Evolutionary conservation across 2,329 filamentous ascomycete species (phyloP), one percentile per base, ranked within the genome.

Genomic region (Aspergillus quadrilineatus): DNA sequence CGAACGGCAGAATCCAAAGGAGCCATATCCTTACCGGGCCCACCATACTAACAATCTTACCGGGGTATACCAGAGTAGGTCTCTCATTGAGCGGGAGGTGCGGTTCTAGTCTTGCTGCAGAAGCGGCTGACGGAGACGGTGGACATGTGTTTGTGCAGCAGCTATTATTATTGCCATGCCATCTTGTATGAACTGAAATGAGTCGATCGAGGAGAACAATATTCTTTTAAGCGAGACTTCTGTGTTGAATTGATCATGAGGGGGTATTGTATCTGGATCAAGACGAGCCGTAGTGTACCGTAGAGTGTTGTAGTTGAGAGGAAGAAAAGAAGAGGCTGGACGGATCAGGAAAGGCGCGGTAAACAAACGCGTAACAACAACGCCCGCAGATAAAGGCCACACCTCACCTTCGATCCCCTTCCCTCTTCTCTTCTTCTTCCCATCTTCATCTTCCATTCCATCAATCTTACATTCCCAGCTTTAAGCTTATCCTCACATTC

Each of bases 341-440:
- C 48, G 48, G 51, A 64, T 49, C 22, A 39, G 63, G 59, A 56
- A 63, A 64, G 53, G 63, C 56, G 59, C 43, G 44, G 63, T 64
- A 64, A 65, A 65, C 63, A 65, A 65, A 59, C 61, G 52, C 53
- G 63, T 61, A 61, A 56, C 54, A 57, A 51, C 59, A 59, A 56
- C 51, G 51, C 55, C 53, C 53, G 6, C 44, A 6, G 15, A 32
- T 39, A 50, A 50, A 46, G 47, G 52, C 47, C 53, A 53, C 58
- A 64, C 57, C 50, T 51, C 45, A 50, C 49, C 50, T 47, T 50
- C 39, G 26, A 53, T 32, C 44, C 51, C 32, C 43, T 53, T 60
- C 41, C 43, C 52, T 51, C 22, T 53, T 30, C 39, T 55, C 54
- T 50, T 54, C 49, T 32, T 56, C 56, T 42, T 55, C 52, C 47